Conservation (phyloP, 208 protist genomes). For the Leptomonas seymouri region DNA sequence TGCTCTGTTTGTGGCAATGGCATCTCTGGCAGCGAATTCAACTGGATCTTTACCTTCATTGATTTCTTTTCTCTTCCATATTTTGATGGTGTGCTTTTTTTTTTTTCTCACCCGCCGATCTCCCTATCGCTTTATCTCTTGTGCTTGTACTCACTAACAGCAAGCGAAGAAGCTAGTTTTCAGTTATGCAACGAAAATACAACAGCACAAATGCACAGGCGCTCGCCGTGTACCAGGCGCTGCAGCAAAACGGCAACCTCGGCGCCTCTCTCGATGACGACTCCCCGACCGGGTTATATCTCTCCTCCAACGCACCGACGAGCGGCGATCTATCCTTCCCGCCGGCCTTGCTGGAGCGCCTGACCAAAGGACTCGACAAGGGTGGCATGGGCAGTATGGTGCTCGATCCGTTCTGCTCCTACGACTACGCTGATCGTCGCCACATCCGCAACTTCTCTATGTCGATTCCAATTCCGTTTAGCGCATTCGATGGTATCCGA, state of each 20-base stretch:
- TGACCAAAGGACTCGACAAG: conserved; percentile 30
- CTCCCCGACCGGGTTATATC: conserved; percentile 28
- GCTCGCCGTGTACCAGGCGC: conserved; percentile 34
- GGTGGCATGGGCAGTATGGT: conserved; percentile 35
- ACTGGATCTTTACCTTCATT: too few species aligned
- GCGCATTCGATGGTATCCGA: conserved; percentile 71
- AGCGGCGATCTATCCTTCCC: conserved; percentile 27
- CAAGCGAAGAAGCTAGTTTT: background rate
- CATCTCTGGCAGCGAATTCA: too few species aligned
- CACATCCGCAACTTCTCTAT: conserved; percentile 78
- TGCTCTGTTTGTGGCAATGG: too few species aligned
- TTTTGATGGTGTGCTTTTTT: background rate
- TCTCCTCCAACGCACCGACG: conserved; percentile 25
- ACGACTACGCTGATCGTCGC: conserved; percentile 44
- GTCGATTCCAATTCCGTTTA: conserved; percentile 76
- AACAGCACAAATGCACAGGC: conserved; percentile 34
- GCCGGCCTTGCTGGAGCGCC: conserved; percentile 27
- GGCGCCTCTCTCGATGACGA: conserved; percentile 28
- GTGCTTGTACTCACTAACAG: background rate
- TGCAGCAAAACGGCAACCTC: conserved; percentile 30
- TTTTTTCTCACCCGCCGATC: too few species aligned
- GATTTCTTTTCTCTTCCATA: background rate
- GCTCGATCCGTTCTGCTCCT: conserved; percentile 29
- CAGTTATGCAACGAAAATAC: conserved; percentile 32
- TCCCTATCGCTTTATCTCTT: background rate